These are phyloP conservation scores for Magnusiomyces magnusii DNA, from an alignment of 1,139 yeast genomes.

Conservation along the genomic window DNA sequence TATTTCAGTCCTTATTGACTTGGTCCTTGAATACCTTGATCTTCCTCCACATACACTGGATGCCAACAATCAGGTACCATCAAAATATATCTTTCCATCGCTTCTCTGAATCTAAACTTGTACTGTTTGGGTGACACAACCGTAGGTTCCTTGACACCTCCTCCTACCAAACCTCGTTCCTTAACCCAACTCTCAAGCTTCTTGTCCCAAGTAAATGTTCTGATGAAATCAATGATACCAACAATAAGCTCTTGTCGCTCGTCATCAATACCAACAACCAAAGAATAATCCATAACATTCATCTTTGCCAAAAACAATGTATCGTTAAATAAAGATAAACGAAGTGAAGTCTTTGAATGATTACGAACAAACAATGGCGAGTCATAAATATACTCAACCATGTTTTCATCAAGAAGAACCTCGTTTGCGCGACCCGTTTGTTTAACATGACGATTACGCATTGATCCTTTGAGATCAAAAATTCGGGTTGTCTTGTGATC, in stretches of 20 bases:
- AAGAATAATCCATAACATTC: slow-evolving; percentile 98
- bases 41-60: slow-evolving; percentile 5
- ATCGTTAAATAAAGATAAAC: slow-evolving; percentile 92
- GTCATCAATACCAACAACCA: slow-evolving; percentile 85
- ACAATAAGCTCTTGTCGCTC: slow-evolving; percentile 66
- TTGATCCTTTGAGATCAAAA: slow-evolving; percentile 94
- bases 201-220: slow-evolving; percentile 98
- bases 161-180: slow-evolving; percentile 79
- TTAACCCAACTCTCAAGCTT: slow-evolving; percentile 98
- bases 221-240: slow-evolving; percentile 91
- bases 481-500: slow-evolving; percentile 76
- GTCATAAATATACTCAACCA: slow-evolving; percentile 97
- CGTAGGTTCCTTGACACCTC: slow-evolving; percentile 90
- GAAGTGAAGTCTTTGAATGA: slow-evolving; percentile 73
- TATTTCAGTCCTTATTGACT: background rate
- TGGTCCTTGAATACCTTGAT: background rate
- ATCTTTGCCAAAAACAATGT: slow-evolving; percentile 89
- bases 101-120: slow-evolving; percentile 88
- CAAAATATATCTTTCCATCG: slow-evolving; percentile 91
- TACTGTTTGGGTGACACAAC: slow-evolving; percentile 96
- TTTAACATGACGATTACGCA: slow-evolving; percentile 94
- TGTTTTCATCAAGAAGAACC: slow-evolving; percentile 89
- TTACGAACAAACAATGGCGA: slow-evolving; percentile 93
- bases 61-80: slow-evolving; percentile 70
- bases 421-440: slow-evolving; percentile 96